These are phyloP conservation scores for Fusarium decemcellulare DNA, from an alignment of 2,329 filamentous ascomycete genomes.

Conservation along the genomic window DNA sequence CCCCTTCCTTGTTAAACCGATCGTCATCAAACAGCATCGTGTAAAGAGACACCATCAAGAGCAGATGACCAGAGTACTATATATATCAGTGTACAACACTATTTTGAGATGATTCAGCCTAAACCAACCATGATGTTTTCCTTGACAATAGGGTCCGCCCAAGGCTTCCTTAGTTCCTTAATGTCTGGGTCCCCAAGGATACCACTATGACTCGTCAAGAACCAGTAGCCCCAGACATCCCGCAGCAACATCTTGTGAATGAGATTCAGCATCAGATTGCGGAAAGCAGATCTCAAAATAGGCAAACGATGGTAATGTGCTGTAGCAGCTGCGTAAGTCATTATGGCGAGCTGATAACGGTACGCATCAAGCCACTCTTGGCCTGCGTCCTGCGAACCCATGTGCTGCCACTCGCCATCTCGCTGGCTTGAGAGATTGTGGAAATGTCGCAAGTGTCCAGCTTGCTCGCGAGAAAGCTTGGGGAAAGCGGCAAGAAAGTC, in stretches of 20 bases:
- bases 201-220: neutral
- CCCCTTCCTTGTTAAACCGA: neutral
- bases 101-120: neutral
- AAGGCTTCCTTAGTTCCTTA: neutral
- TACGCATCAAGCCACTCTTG: constrained; percentile 1
- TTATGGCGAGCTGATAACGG: neutral
- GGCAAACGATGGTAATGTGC: neutral
- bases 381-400: neutral
- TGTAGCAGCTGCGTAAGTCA: neutral
- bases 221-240: neutral
- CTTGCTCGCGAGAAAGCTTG: neutral
- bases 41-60: neutral
- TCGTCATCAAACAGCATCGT: neutral
- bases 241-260: neutral
- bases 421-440: neutral
- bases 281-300: neutral
- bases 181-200: neutral
- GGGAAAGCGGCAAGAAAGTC: neutral
- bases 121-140: neutral
- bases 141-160: neutral
- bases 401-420: neutral
- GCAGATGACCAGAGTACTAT: neutral
- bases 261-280: neutral
- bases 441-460: neutral
- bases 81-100: neutral